These are phyloP conservation scores for Ceratobasidium sp. DNA, from an alignment of 1,284 basidiomycete species.

Conservation along the genomic window DNA sequence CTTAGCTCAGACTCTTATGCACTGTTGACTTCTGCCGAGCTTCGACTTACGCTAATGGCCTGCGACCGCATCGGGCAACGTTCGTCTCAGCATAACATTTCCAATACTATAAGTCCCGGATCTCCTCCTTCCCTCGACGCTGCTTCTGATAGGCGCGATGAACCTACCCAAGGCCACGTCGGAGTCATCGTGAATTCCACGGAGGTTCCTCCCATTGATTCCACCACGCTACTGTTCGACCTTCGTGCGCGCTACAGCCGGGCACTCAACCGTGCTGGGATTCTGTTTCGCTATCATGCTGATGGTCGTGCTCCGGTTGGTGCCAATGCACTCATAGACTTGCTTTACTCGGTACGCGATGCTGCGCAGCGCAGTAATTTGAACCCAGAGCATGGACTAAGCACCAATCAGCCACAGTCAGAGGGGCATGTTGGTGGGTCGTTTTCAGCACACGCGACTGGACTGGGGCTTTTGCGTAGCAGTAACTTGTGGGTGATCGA, in stretches of 20 bases:
- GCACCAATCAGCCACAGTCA: not conserved
- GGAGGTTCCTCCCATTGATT: not conserved
- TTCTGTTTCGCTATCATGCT: not conserved
- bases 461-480: not conserved
- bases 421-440: not conserved
- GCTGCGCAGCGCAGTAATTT: not conserved
- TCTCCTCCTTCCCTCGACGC: not conserved
- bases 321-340: not conserved
- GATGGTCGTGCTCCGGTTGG: not conserved
- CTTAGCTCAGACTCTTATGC: conserved; percentile 4
- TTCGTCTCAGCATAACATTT: not conserved
- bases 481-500: not conserved
- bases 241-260: not conserved
- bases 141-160: not conserved
- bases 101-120: not conserved
- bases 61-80: too few relatives aligned
- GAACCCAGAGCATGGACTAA: not conserved
- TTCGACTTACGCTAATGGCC: not conserved
- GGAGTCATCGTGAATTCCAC: not conserved
- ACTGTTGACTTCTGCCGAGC: not conserved
- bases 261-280: not conserved
- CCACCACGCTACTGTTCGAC: not conserved
- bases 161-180: not conserved
- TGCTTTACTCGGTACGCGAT: not conserved
- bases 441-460: not conserved